Base-by-base conservation (phyloP, 2,329 filamentous ascomycete genomes). In the Dactylellina cionopaga region DNA sequence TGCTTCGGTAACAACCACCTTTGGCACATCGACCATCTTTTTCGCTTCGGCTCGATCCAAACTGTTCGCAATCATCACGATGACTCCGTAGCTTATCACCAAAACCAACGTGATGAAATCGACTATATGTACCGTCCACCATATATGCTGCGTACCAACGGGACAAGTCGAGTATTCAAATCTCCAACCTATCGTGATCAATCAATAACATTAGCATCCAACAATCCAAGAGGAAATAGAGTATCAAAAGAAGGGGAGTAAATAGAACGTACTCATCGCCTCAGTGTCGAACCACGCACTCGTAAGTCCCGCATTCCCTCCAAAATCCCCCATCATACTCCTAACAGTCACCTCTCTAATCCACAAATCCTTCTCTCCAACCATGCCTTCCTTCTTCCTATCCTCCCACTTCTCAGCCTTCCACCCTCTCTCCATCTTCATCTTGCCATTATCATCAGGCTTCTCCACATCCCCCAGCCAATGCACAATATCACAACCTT, bases 271-370 rank as follows among this genome's bases (percentile, higher is more conserved):
- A 76, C 75, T 75, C 65, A 76, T 70, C 22, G 35, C 80, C 1
- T 84, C 83, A 63, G 86, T 80, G 79, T 98, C 92, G 78, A 94
- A 98, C 94, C 94, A 99, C 0, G 91, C 85, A 74, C 90, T 95
- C 39, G 99, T 81, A 41, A 99, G 83, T 0, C 92, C 95, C 0
- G 92, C 92, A 79, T 97, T 95, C 17, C 95, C 95, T n/a, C 88
- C 89, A 80, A 90, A 99, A 64, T 91, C 91, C 63, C 95, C 95
- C 95, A 99, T 99, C 92, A 99, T 98, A 80, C 92, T 96, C 69
- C 93, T 88, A 1, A 99, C 90, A 0, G 95, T 99, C 75, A 98
- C 88, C 81, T 99, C 95, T 25, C 94, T 85, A 4, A 97, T 76
- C 3, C 81, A 83, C 1, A 80, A 76, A 1, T 80, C 78, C 5